These are phyloP conservation scores for Barnettozyma sucrosica DNA, from an alignment of 805 yeast species.

Conservation along the genomic window DNA sequence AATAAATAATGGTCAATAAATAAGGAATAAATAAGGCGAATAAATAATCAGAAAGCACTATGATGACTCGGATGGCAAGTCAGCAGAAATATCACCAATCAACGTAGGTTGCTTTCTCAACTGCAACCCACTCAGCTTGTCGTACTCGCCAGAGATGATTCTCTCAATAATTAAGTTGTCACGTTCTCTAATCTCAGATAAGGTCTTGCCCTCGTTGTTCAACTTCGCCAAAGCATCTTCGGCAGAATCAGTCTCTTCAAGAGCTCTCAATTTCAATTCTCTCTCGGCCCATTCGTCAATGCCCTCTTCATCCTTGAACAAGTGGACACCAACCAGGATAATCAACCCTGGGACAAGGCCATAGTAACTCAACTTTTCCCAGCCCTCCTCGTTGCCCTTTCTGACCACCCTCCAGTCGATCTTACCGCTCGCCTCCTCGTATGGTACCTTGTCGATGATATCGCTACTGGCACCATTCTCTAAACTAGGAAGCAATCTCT, in stretches of 20 bases:
- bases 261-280: slow-evolving; percentile 71
- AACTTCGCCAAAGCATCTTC: slow-evolving; percentile 41
- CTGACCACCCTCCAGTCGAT: slow-evolving; percentile 74
- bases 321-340: slow-evolving; percentile 44
- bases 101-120: slow-evolving; percentile 28
- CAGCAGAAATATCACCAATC: slow-evolving; percentile 11
- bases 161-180: slow-evolving; percentile 78
- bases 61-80: slow-evolving; percentile 2
- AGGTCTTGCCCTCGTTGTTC: slow-evolving; percentile 33
- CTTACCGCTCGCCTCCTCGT: slow-evolving; percentile 73
- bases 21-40: slow-evolving; percentile 6
- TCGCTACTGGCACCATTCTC: slow-evolving; percentile 46
- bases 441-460: slow-evolving; percentile 79
- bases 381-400: slow-evolving; percentile 73
- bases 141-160: slow-evolving; percentile 80
- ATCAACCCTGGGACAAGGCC: slow-evolving; percentile 67
- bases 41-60: slow-evolving; percentile 3
- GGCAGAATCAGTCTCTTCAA: slow-evolving; percentile 55
- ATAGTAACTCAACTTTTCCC: slow-evolving; percentile 74
- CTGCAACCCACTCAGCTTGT: slow-evolving; percentile 55
- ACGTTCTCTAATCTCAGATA: slow-evolving; percentile 56
- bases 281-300: slow-evolving; percentile 76
- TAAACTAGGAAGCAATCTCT: slow-evolving; percentile 44
- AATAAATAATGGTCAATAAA: slow-evolving; percentile 13
- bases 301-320: slow-evolving; percentile 46